Evolutionary conservation across 2,329 filamentous ascomycete species (phyloP), one percentile per base, ranked within the genome.

Genomic region (Thermochaetoides dissita): DNA sequence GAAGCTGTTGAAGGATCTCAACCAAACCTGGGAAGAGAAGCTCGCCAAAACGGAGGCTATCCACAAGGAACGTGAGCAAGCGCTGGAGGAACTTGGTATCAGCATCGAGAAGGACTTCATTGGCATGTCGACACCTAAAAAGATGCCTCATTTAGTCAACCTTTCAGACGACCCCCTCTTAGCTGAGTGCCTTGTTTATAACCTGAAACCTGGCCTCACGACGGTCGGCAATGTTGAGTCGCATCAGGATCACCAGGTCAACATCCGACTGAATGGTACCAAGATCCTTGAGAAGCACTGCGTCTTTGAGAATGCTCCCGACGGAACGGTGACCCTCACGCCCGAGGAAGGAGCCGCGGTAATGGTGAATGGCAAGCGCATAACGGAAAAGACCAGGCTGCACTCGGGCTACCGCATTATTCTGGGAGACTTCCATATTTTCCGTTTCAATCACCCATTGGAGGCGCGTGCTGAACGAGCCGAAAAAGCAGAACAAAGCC

Each of bases 21-120:
- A 98, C 56, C 88, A 98, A 64, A 98, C 91, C 0, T 98, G 91
- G 91, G 91, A 98, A 64, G 77, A 98, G 64, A 96, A 96, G 62
- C 66, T 98, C 47, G 73, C 78, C 50, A 95, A 93, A 65, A 98
- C 91, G 0, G 91, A 98, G 60, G 79, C 89, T 53, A 96, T 98
- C 42, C 91, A 98, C 67, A 95, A 94, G 59, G 91, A 98, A 63
- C 79, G 91, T 51, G 91, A 98, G 62, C 79, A 87, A 38, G 91
- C 91, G 8, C 68, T 98, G 37, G 91, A 98, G 65, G 91, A 98
- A 60, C 73, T 98, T 36, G 91, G 91, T 50, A 96, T 98, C 63
- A 96, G 88, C 61, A 98, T 98, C 51, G 91, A 98, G 59, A 98
- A 98, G 61, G 91, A 91, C 6, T 95, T 95, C 56, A 81, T 98